These are phyloP conservation scores for Phytophthora megakarya DNA, from an alignment of 352 stramenopile species.

Conservation along the genomic window DNA sequence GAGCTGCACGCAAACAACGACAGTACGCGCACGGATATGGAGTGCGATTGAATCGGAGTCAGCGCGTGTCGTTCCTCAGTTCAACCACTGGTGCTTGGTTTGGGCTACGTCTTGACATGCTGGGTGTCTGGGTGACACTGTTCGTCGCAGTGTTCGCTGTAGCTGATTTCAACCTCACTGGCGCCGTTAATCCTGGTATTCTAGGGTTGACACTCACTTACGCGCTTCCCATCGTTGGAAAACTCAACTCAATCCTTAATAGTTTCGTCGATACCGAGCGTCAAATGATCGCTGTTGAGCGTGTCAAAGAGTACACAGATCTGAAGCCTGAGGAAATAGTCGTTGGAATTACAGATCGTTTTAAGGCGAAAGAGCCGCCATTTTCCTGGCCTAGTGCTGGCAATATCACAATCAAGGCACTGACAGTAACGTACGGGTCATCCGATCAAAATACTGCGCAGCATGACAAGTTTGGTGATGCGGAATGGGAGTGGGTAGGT, in stretches of 20 bases:
- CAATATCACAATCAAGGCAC: constrained; percentile 50
- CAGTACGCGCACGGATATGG: constrained; percentile 54
- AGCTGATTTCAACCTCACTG: constrained; percentile 60
- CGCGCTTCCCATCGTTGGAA: constrained; percentile 85
- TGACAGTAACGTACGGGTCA: constrained; percentile 49
- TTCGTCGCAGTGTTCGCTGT: constrained; percentile 86
- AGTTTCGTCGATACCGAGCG: constrained; percentile 90
- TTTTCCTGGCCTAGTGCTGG: constrained; percentile 49
- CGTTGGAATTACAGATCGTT: constrained; percentile 6
- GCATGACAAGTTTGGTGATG: constrained; percentile 19
- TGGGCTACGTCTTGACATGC: constrained; percentile 79
- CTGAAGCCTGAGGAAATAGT: constrained; percentile 55
- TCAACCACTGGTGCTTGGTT: constrained; percentile 86
- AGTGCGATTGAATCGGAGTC: constrained; percentile 58
- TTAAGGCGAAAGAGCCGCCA: constrained; percentile 18
- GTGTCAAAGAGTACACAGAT: constrained; percentile 82
- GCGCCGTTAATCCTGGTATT: constrained; percentile 65
- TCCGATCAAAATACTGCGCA: constrained; percentile 3
- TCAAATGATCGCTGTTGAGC: constrained; percentile 92
- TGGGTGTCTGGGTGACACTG: constrained; percentile 81
- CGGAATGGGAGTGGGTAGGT: constrained; percentile 30
- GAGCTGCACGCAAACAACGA: constrained; percentile 49
- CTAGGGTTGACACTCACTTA: constrained; percentile 92
- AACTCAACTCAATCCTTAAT: constrained; percentile 85
- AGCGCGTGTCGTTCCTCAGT: constrained; percentile 77